These are phyloP conservation scores for Linum tenue DNA, from an alignment of 345 rosid species.

Conservation along the genomic window DNA sequence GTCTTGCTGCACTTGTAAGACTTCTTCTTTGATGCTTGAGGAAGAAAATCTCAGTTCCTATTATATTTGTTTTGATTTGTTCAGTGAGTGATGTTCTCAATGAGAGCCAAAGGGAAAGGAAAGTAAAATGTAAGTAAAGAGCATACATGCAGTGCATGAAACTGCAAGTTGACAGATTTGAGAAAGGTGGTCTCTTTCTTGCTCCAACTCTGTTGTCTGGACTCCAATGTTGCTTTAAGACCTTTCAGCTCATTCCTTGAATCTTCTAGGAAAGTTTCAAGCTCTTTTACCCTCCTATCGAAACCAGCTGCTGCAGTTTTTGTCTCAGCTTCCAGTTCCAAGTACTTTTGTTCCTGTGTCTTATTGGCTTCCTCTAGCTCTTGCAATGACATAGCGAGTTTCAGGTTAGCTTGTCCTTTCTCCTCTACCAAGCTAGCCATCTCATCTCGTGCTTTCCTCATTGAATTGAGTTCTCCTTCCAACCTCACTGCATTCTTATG, in stretches of 20 bases:
- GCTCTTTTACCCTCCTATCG: neutral
- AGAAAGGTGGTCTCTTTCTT: slow-evolving; percentile 39
- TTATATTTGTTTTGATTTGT: slow-evolving; percentile 11
- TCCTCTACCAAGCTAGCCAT: slow-evolving; percentile 18
- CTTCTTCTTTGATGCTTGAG: slow-evolving; percentile 55
- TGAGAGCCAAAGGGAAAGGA: neutral
- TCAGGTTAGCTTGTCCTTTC: slow-evolving; percentile 27
- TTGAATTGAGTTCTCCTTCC: too few relatives aligned
- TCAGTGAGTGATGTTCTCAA: slow-evolving; percentile 7
- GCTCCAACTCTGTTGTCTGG: slow-evolving; percentile 37
- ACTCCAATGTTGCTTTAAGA: slow-evolving; percentile 37
- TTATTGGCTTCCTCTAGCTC: slow-evolving; percentile 41
- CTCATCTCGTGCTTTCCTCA: neutral
- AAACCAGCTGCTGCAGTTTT: slow-evolving; percentile 34
- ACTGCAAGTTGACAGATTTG: slow-evolving; percentile 35
- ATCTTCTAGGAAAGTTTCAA: neutral
- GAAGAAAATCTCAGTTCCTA: slow-evolving; percentile 60
- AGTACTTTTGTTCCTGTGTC: slow-evolving; percentile 35
- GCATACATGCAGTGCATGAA: slow-evolving; percentile 51
- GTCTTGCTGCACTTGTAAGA: slow-evolving; percentile 34
- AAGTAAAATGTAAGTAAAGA: neutral
- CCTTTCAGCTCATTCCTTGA: slow-evolving; percentile 13
- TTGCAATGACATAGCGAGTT: slow-evolving; percentile 29
- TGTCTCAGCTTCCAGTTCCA: slow-evolving; percentile 50
- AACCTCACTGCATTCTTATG: too few relatives aligned